Conservation (phyloP, 75 land plant genomes). For the Pinus albicaulis region DNA sequence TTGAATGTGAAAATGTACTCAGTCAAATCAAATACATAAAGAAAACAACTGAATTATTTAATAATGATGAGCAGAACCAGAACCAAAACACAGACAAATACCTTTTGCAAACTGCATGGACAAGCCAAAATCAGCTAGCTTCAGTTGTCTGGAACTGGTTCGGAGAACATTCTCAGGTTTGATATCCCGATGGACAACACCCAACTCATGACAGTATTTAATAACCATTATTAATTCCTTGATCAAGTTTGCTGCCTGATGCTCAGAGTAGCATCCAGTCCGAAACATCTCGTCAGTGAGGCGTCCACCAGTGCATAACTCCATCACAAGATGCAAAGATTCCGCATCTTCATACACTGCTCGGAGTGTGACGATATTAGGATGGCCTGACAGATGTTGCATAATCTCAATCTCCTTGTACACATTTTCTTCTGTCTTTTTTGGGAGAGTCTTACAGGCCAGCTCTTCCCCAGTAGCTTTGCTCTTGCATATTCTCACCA, state of each 20-base stretch:
- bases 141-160: too few species aligned
- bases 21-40: too few species aligned
- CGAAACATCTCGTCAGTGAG: slow-evolving; percentile 61
- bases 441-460: slow-evolving; percentile 75
- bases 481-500: slow-evolving; percentile 36
- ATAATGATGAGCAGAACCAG: too few species aligned
- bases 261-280: slow-evolving; percentile 33
- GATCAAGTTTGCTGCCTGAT: slow-evolving; percentile 12
- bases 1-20: too few species aligned
- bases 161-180: slow-evolving; percentile 69
- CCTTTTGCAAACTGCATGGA: too few species aligned
- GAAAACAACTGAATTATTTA: too few species aligned
- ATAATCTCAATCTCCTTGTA: slow-evolving; percentile 86
- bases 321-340: slow-evolving; percentile 48
- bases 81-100: too few species aligned
- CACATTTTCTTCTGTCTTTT: slow-evolving; percentile 65
- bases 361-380: slow-evolving; percentile 60
- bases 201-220: slow-evolving; percentile 2
- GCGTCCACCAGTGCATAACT: slow-evolving; percentile 74
- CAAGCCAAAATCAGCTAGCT: too few species aligned
- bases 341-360: slow-evolving; percentile 67
- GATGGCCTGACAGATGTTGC: slow-evolving; percentile 45
- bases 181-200: slow-evolving; percentile 40
- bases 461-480: slow-evolving; percentile 32
- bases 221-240: slow-evolving; percentile 57